These are phyloP conservation scores for Capsicum chinense DNA, from an alignment of 257 asterid species.

Conservation along the genomic window DNA sequence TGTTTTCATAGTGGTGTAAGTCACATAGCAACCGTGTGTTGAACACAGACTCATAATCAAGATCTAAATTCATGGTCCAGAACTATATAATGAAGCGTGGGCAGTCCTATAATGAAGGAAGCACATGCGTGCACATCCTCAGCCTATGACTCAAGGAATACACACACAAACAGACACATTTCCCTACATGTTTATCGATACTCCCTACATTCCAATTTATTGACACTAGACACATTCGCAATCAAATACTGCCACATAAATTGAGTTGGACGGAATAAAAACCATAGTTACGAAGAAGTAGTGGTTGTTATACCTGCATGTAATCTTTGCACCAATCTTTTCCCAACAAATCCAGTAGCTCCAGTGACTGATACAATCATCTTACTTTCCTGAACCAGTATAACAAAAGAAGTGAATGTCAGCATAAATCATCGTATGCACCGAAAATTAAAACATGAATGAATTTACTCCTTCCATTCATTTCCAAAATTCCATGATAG, in stretches of 20 bases:
- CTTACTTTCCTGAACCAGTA: conserved; percentile 57
- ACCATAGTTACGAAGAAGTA: background rate
- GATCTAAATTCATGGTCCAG: background rate
- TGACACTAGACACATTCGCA: background rate
- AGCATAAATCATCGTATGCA: too few relatives aligned
- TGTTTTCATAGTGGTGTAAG: background rate
- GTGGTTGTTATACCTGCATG: conserved; percentile 44
- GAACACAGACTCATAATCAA: background rate
- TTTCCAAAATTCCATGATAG: too few relatives aligned
- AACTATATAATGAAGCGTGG: background rate
- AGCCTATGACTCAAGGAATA: background rate
- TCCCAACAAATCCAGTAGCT: conserved; percentile 95
- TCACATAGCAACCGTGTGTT: background rate
- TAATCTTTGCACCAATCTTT: conserved; percentile 87
- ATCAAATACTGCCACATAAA: background rate
- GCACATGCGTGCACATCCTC: background rate
- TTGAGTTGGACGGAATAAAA: background rate
- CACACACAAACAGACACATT: background rate
- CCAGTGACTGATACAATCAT: conserved; percentile 90
- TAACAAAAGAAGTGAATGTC: background rate
- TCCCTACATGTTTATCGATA: background rate
- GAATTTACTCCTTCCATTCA: too few relatives aligned
- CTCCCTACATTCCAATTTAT: background rate
- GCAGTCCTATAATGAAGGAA: background rate
- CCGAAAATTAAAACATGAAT: too few relatives aligned